These are phyloP conservation scores for Myriosclerotinia scirpicola DNA, from an alignment of 2,329 filamentous ascomycete genomes.

Conservation along the genomic window DNA sequence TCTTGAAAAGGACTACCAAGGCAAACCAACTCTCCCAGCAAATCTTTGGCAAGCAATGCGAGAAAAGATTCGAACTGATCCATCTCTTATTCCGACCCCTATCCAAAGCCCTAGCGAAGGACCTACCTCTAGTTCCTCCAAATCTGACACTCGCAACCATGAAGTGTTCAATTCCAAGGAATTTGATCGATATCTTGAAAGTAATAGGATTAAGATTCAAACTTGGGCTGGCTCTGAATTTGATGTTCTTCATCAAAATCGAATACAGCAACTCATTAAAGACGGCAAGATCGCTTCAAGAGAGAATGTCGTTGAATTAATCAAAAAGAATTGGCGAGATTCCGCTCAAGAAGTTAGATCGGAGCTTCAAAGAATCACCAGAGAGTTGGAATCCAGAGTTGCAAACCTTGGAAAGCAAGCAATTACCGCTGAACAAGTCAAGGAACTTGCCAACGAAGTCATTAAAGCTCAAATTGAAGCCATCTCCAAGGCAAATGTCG, in stretches of 20 bases:
- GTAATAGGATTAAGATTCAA: conserved; percentile 22
- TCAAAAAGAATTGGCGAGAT: conserved; percentile 74
- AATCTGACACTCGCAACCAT: background rate
- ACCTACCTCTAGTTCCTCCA: background rate
- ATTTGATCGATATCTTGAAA: conserved; percentile 24
- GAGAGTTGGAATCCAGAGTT: conserved; percentile 29
- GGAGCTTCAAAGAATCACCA: conserved; percentile 28
- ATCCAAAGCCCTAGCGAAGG: background rate
- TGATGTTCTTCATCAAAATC: conserved; percentile 28
- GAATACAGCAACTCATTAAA: conserved; percentile 25
- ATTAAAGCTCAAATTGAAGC: conserved; percentile 35
- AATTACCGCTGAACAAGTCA: conserved; percentile 28
- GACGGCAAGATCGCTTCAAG: conserved; percentile 31
- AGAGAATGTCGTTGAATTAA: conserved; percentile 76
- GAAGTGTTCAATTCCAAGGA: conserved; percentile 5
- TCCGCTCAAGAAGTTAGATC: conserved; percentile 21
- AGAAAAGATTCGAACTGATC: conserved; percentile 51
- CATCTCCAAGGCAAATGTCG: conserved; percentile 34
- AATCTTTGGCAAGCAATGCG: conserved; percentile 66
- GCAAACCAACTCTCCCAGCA: conserved; percentile 54
- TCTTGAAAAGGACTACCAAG: conserved; percentile 53
- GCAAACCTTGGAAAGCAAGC: conserved; percentile 26
- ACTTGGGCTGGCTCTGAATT: conserved; percentile 27
- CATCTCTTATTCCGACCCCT: conserved; percentile 6
- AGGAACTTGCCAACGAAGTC: conserved; percentile 26